These are phyloP conservation scores for Orbilia quercus DNA, from an alignment of 2,329 filamentous ascomycete genomes.

Conservation along the genomic window DNA sequence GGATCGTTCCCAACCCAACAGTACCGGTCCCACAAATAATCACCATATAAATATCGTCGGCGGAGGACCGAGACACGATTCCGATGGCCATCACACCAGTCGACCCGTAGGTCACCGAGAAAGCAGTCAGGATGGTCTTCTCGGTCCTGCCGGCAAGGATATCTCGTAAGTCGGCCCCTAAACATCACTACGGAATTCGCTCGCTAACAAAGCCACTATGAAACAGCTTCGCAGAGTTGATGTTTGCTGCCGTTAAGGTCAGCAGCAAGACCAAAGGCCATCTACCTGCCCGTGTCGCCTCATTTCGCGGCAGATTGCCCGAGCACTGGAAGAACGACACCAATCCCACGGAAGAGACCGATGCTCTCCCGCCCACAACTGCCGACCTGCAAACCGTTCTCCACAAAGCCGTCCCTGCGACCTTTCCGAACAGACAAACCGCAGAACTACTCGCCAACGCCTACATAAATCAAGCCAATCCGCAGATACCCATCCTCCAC, in stretches of 20 bases:
- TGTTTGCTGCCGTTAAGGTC: slow-evolving; percentile 59
- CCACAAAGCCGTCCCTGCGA: slow-evolving; percentile 65
- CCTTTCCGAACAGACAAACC: slow-evolving; percentile 81
- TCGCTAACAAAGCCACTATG: slow-evolving; percentile 11
- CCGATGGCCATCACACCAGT: slow-evolving; percentile 9
- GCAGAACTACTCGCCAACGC: slow-evolving; percentile 78
- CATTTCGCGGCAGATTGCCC: slow-evolving; percentile 52
- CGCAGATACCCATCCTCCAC: slow-evolving; percentile 93
- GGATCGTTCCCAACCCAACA: slow-evolving; percentile 24
- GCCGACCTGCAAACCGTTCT: slow-evolving; percentile 57
- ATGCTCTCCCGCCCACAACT: slow-evolving; percentile 45
- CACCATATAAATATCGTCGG: slow-evolving; percentile 51
- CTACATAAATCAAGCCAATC: slow-evolving; percentile 96
- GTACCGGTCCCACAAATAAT: too few species aligned
- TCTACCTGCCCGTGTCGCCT: slow-evolving; percentile 46
- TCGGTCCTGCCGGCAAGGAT: slow-evolving; percentile 57
- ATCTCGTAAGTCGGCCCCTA: slow-evolving; percentile 58
- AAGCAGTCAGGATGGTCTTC: slow-evolving; percentile 13
- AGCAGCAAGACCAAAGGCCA: slow-evolving; percentile 56
- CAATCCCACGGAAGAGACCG: slow-evolving; percentile 29
- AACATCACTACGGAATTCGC: neutral
- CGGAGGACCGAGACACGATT: slow-evolving; percentile 27
- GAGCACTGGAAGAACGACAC: slow-evolving; percentile 48
- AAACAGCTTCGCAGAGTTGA: slow-evolving; percentile 59
- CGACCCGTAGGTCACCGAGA: neutral